phyloP scores from a whole-genome alignment of 805 yeast genomes.

The Schwanniomyces polymorphus region DNA sequence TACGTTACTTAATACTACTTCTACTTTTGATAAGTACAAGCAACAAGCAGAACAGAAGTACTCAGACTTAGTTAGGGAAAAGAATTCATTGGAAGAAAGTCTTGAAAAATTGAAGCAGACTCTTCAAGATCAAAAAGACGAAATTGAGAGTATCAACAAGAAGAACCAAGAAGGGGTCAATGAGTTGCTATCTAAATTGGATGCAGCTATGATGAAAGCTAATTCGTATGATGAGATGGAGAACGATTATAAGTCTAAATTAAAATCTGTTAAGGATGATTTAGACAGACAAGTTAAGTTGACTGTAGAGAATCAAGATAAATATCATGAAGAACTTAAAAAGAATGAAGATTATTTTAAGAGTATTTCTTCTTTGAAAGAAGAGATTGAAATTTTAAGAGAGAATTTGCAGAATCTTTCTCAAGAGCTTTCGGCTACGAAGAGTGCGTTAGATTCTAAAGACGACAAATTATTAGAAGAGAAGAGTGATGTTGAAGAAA shows the following conservation, averaged over 20 bases:
- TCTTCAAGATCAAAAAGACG: constrained; percentile 19
- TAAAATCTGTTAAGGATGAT: constrained; percentile 27
- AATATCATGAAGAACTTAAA: constrained; percentile 55
- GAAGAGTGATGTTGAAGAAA: constrained; percentile 22
- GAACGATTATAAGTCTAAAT: constrained; percentile 28
- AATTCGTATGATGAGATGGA: constrained; percentile 33
- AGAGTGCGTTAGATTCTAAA: constrained; percentile 12
- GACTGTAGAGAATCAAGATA: constrained; percentile 50
- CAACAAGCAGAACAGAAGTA: constrained; percentile 21
- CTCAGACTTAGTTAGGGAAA: constrained; percentile 21
- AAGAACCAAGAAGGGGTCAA: constrained; percentile 23
- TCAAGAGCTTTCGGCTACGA: constrained; percentile 8
- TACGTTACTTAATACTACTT: constrained; percentile 55
- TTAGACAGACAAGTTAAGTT: constrained; percentile 43
- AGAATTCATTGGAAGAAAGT: constrained; percentile 17
- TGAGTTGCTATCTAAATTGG: constrained; percentile 22
- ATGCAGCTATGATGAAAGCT: constrained; percentile 27
- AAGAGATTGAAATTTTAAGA: constrained; percentile 14
- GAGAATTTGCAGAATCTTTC: constrained; percentile 8
- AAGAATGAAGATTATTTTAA: constrained; percentile 53
- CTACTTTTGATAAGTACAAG: constrained; percentile 48
- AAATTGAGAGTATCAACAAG: constrained; percentile 17
- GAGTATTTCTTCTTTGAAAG: constrained; percentile 20
- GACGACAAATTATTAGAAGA: constrained; percentile 21
- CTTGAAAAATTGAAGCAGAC: constrained; percentile 17